phyloP scores from a whole-genome alignment of 208 protist genomes.

The Acanthamoeba healyi region DNA sequence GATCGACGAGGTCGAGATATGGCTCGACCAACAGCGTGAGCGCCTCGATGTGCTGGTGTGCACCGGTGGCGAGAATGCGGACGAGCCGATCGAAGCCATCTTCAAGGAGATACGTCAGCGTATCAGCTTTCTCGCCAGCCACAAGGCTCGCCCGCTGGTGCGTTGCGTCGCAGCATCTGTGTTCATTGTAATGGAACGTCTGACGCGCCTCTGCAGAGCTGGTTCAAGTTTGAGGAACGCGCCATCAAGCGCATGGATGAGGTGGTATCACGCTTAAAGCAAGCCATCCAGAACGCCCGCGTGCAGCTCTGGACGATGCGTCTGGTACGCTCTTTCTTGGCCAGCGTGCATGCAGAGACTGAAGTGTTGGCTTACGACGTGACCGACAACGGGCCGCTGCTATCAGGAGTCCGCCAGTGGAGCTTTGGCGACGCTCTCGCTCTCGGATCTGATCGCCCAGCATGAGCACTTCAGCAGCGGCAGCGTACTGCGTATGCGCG shows the following conservation, averaged over 20 bases:
- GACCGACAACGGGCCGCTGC: no score
- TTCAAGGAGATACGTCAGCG: background rate
- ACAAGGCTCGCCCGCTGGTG: background rate
- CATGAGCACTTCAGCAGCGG: no score
- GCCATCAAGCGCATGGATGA: background rate
- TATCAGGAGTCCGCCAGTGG: no score
- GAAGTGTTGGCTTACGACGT: no score
- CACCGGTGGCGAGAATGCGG: no score
- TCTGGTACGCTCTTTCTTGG: no score
- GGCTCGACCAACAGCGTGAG: background rate
- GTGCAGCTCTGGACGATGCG: background rate
- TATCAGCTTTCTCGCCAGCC: background rate
- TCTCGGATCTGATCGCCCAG: no score
- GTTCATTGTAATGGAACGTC: no score
- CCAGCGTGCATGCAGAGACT: no score
- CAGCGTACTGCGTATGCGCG: no score
- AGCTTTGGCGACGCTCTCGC: no score
- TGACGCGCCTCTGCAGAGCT: background rate
- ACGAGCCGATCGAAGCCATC: background rate
- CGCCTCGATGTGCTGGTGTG: background rate
- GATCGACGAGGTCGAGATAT: background rate
- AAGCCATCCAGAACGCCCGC: background rate
- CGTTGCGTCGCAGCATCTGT: no score
- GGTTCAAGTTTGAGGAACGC: background rate
- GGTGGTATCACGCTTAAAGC: background rate